phyloP scores from a whole-genome alignment of 495 filamentous ascomycete genomes.

The Lophiotrema nucula region DNA sequence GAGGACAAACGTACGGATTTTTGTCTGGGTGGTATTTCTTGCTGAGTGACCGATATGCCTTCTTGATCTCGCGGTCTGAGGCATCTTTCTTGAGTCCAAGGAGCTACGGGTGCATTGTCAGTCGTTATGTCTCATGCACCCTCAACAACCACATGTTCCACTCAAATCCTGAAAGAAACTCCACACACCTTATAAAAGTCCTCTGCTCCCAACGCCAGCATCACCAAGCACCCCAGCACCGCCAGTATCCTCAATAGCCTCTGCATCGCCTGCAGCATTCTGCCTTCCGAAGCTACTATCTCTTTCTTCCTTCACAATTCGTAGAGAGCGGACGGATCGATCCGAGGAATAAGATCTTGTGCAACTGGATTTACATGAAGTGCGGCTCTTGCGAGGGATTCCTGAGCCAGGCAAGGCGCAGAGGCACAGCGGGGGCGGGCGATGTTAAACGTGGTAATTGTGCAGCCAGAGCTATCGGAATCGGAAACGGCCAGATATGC shows the following conservation, averaged over 20 bases:
- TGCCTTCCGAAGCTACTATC: too few species aligned
- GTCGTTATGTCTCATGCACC: background rate
- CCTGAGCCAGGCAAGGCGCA: too few species aligned
- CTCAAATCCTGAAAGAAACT: slow-evolving; percentile 1
- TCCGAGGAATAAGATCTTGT: background rate
- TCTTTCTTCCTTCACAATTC: background rate
- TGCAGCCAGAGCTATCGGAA: too few species aligned
- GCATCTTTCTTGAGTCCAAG: slow-evolving; percentile 79
- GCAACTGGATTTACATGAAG: slow-evolving; percentile 24
- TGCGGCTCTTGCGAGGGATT: too few species aligned
- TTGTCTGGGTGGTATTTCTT: slow-evolving; percentile 99
- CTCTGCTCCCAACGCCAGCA: slow-evolving; percentile 55
- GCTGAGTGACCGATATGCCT: slow-evolving; percentile 87
- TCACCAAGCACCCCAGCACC: slow-evolving; percentile 19
- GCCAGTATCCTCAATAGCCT: slow-evolving; percentile 30
- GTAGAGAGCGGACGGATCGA: slow-evolving; percentile 16
- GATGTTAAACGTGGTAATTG: too few species aligned
- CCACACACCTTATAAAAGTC: slow-evolving; percentile 85
- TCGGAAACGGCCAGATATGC: too few species aligned
- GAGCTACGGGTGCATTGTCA: slow-evolving; percentile 48
- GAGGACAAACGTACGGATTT: slow-evolving; percentile 78
- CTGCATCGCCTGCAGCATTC: background rate
- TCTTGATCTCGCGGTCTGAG: slow-evolving; percentile 87
- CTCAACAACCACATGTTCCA: background rate
- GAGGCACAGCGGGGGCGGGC: too few species aligned